Conservation (phyloP, 257 asterid species). For the Solanum virginianum region DNA sequence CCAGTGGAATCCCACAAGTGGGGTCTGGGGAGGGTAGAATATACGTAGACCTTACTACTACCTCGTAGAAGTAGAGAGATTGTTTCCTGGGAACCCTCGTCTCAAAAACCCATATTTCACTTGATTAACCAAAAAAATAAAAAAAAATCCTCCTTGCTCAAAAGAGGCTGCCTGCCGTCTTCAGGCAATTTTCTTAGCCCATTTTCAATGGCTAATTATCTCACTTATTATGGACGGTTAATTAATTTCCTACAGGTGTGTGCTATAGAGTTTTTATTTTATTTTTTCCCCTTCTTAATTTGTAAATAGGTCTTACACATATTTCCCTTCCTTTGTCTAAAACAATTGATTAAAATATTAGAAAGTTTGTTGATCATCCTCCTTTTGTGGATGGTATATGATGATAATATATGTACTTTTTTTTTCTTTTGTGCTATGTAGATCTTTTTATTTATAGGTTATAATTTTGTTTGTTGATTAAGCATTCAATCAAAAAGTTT, state of each 20-base stretch:
- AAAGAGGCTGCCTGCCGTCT: constrained; percentile 35
- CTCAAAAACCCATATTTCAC: too few species aligned
- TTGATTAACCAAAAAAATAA: too few species aligned
- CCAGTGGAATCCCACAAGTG: too few species aligned
- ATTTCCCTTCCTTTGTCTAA: constrained; percentile 7
- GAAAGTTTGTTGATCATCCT: constrained; percentile 2
- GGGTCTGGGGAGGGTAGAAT: too few species aligned
- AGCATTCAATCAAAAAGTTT: background rate
- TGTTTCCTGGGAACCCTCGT: too few species aligned
- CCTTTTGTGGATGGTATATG: constrained; percentile 5
- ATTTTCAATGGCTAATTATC: background rate
- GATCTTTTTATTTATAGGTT: constrained; percentile 5
- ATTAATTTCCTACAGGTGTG: constrained; percentile 20
- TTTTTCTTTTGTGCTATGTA: background rate
- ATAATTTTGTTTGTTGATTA: constrained; percentile 12
- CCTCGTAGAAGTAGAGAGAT: too few species aligned
- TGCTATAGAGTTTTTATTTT: constrained; percentile 19
- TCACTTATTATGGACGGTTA: background rate
- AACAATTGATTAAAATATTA: constrained; percentile 16
- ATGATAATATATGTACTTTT: background rate
- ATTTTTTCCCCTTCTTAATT: constrained; percentile 19
- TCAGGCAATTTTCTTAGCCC: constrained; percentile 53
- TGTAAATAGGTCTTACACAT: constrained; percentile 57
- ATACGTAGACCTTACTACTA: too few species aligned
- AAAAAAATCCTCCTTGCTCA: too few species aligned